Conservation (phyloP, 805 yeast species). For the Ogataea methylovora region DNA sequence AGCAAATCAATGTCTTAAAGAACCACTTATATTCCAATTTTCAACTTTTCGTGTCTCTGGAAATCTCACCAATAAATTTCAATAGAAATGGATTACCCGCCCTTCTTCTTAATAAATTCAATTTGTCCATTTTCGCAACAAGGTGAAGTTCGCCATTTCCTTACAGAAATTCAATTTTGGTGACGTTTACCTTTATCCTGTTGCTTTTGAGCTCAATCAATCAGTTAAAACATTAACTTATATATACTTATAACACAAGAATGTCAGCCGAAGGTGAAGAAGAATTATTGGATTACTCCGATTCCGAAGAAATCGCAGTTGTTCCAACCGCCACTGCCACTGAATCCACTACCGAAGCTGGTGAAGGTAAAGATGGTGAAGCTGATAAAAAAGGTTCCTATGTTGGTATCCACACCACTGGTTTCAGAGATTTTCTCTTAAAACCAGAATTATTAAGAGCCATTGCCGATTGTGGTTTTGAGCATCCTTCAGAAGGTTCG, state of each 20-base stretch:
- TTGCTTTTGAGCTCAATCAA: no score
- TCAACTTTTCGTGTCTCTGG: no score
- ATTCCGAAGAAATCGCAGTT: slow-evolving; percentile 90
- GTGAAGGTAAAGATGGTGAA: slow-evolving; percentile 44
- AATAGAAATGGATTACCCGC: no score
- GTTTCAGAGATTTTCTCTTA: slow-evolving; percentile 93
- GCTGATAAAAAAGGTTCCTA: slow-evolving; percentile 92
- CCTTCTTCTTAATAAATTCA: no score
- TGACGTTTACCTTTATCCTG: no score
- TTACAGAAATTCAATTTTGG: no score
- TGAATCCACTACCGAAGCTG: slow-evolving; percentile 21
- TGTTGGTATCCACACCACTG: slow-evolving; percentile 97
- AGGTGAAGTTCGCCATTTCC: no score
- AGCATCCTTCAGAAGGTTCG: slow-evolving; percentile 98
- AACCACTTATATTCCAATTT: no score
- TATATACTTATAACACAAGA: slow-evolving; percentile 1
- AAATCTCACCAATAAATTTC: no score
- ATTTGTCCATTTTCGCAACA: no score
- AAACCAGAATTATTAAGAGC: slow-evolving; percentile 97
- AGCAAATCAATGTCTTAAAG: no score
- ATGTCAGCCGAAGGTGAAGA: slow-evolving; percentile 98
- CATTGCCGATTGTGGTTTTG: slow-evolving; percentile 98
- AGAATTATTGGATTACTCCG: slow-evolving; percentile 98
- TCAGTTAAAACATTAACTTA: background rate
- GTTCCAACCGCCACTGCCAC: slow-evolving; percentile 40